Evolutionary conservation across 306 rosid species (phyloP).

Genomic region (Malus orientalis): DNA sequence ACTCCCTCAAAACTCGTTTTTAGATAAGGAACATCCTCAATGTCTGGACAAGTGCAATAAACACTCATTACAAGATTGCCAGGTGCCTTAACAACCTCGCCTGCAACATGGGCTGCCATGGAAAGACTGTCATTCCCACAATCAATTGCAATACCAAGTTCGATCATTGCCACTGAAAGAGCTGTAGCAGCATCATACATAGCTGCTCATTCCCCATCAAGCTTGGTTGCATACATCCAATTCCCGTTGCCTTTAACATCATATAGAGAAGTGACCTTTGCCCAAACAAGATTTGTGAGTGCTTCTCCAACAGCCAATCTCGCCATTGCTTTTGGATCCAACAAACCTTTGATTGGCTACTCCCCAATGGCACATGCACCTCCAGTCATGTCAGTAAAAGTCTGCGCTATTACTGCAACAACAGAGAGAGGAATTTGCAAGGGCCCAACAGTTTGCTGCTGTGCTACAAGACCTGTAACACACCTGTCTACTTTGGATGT

Average conservation of each 20-base stretch:
- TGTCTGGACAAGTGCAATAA: conserved; percentile 87
- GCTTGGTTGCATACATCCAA: conserved; percentile 97
- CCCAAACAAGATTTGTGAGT: conserved; percentile 93
- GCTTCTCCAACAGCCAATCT: conserved; percentile 94
- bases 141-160: conserved; percentile 87
- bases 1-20: too few species aligned
- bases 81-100: conserved; percentile 86
- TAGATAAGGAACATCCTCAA: not conserved
- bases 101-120: conserved; percentile 79
- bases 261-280: conserved; percentile 70
- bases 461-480: conserved; percentile 85
- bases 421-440: conserved; percentile 79
- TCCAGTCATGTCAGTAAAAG: conserved; percentile 61
- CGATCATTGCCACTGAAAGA: conserved; percentile 74
- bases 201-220: conserved; percentile 86
- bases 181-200: conserved; percentile 82
- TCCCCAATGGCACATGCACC: conserved; percentile 95
- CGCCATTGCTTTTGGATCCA: conserved; percentile 93
- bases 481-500: conserved; percentile 77
- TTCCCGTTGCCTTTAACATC: conserved; percentile 91
- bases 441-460: conserved; percentile 91
- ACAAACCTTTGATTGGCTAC: conserved; percentile 78
- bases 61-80: conserved; percentile 90
- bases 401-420: conserved; percentile 84
- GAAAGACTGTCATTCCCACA: conserved; percentile 93